Conservation (phyloP, 2,329 filamentous ascomycete species). For the Microdochium nivale region DNA sequence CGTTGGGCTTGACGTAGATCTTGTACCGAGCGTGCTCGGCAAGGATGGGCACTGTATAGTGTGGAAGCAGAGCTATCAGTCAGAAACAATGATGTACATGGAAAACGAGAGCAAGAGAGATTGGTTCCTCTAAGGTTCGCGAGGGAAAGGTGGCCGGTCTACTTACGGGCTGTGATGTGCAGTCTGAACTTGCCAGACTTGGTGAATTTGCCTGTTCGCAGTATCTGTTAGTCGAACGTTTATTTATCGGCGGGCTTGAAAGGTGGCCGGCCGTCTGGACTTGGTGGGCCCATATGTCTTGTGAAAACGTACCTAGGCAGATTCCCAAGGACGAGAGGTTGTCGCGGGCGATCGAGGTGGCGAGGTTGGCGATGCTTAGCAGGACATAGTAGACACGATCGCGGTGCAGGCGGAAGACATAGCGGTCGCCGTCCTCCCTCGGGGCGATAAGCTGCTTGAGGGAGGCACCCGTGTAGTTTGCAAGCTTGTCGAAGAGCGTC, state of each 20-base stretch:
- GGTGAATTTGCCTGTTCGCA: conserved; percentile 72
- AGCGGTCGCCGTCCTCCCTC: conserved; percentile 63
- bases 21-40: conserved; percentile 91
- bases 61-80: background rate
- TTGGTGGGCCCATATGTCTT: no score
- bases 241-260: no score
- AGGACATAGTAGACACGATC: conserved; percentile 87
- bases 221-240: background rate
- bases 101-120: background rate
- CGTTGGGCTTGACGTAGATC: conserved; percentile 93
- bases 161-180: conserved; percentile 63
- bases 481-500: conserved; percentile 84
- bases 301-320: conserved; percentile 51
- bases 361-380: conserved; percentile 82
- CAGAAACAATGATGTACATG: background rate
- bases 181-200: conserved; percentile 94
- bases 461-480: conserved; percentile 82
- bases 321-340: conserved; percentile 82
- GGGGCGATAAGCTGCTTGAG: conserved; percentile 78
- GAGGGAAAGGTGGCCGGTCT: background rate
- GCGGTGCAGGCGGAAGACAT: conserved; percentile 78
- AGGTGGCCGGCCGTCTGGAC: no score
- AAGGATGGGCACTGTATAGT: conserved; percentile 63
- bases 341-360: conserved; percentile 74
- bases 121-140: conserved; percentile 11